Evolutionary conservation across 495 filamentous ascomycete genomes (phyloP).

Genomic region (Apodospora peruviana): DNA sequence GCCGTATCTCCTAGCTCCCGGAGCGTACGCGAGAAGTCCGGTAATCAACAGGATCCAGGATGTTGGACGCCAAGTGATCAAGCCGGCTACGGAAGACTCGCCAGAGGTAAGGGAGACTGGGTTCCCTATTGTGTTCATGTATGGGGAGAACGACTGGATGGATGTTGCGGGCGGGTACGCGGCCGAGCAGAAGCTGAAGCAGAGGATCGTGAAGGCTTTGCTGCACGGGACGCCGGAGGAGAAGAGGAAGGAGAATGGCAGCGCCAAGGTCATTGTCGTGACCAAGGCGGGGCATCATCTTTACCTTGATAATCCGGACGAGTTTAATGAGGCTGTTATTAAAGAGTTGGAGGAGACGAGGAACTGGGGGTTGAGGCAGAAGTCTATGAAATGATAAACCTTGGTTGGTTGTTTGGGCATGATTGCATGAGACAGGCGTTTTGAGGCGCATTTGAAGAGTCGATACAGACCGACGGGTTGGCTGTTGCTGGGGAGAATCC

Average conservation of each 20-base stretch:
- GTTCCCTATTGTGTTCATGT: constrained; percentile 84
- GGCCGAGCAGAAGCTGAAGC: constrained; percentile 71
- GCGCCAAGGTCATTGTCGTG: constrained; percentile 80
- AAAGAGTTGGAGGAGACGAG: constrained; percentile 72
- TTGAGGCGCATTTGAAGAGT: no score
- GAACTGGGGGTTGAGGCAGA: constrained; percentile 5
- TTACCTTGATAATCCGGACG: constrained; percentile 83
- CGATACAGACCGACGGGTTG: no score
- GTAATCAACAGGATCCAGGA: constrained; percentile 80
- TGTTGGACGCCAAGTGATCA: constrained; percentile 64
- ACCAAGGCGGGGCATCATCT: constrained; percentile 84
- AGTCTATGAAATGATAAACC: background rate
- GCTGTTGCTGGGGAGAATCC: no score
- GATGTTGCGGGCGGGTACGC: constrained; percentile 82
- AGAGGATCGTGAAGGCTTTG: constrained; percentile 55
- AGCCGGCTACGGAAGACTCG: constrained; percentile 26
- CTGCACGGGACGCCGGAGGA: constrained; percentile 60
- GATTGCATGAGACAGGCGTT: background rate
- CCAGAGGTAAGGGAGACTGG: constrained; percentile 58
- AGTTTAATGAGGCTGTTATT: constrained; percentile 76
- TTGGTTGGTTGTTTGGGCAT: background rate
- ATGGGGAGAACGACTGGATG: constrained; percentile 99
- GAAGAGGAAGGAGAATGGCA: constrained; percentile 64
- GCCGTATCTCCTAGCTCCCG: constrained; percentile 86
- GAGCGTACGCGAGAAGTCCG: constrained; percentile 84